Conservation (phyloP, 2,329 filamentous ascomycete species). For the Teratosphaeria destructans region DNA sequence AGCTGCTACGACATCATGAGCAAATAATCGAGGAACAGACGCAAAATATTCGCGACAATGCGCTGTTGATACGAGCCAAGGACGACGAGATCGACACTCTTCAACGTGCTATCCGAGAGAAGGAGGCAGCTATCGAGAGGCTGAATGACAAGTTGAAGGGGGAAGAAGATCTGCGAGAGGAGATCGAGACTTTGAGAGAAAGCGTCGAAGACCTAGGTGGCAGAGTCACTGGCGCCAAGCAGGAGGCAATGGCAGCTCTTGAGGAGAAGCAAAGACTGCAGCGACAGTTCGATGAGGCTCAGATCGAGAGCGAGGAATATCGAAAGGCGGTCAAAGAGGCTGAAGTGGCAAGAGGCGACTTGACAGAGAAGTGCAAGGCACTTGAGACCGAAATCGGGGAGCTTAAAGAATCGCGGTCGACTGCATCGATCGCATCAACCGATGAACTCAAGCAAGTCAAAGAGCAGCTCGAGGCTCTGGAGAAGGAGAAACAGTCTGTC, state of each 20-base stretch:
- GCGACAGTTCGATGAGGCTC: constrained; percentile 15
- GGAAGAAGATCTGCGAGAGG: constrained; percentile 16
- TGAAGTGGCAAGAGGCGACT: constrained; percentile 14
- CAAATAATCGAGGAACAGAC: constrained; percentile 48
- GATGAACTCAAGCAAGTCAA: constrained; percentile 49
- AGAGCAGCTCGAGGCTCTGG: constrained; percentile 15
- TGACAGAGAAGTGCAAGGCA: constrained; percentile 13
- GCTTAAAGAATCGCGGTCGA: constrained; percentile 23
- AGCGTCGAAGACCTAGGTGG: constrained; percentile 17
- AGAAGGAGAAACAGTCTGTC: constrained; percentile 53
- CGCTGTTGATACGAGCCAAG: constrained; percentile 60
- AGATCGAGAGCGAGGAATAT: constrained; percentile 11
- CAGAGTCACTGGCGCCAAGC: constrained; percentile 21
- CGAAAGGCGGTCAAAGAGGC: constrained; percentile 18
- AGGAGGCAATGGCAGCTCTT: constrained; percentile 16
- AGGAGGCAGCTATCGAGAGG: constrained; percentile 41
- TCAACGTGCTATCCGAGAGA: constrained; percentile 64
- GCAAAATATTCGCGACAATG: constrained; percentile 59
- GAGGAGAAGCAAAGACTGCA: constrained; percentile 20
- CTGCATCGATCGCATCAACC: constrained; percentile 23
- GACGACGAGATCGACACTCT: constrained; percentile 87
- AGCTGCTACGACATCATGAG: constrained; percentile 14
- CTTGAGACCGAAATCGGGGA: constrained; percentile 57
- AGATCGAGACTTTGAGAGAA: constrained; percentile 17
- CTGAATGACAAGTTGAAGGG: constrained; percentile 14